A percentile compares a stretch with the other conserved stretches of the same genome.
Evolutionary conservation across 202 grass and related monocot species (phyloP).

Genomic region (Brachypodium distachyon): DNA sequence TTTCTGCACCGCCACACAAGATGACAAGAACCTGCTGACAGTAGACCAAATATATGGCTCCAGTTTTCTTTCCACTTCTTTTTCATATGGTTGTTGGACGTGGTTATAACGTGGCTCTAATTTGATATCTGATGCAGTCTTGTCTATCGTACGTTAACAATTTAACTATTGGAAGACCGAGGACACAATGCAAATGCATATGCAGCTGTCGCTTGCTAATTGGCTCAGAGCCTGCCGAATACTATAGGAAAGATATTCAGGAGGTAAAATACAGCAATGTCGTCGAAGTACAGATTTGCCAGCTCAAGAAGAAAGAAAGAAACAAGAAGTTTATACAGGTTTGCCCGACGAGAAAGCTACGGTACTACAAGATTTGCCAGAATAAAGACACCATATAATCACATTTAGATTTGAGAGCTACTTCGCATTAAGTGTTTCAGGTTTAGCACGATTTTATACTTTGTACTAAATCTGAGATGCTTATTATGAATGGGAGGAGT

Average conservation of each 20-base stretch:
- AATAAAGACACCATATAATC: background rate
- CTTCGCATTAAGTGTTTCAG: too few species aligned
- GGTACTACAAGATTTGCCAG: background rate
- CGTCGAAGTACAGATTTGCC: background rate
- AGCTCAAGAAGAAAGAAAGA: background rate
- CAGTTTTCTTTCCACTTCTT: background rate
- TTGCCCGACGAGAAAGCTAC: background rate
- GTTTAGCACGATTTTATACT: too few species aligned
- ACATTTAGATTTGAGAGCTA: background rate
- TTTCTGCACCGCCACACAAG: background rate
- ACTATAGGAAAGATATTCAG: background rate
- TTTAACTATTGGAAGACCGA: background rate
- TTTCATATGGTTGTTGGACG: conserved; percentile 23
- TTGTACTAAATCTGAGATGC: too few species aligned
- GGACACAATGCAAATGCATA: background rate
- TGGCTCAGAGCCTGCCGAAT: background rate
- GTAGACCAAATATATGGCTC: conserved; percentile 16
- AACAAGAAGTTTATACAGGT: background rate
- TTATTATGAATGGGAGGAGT: too few species aligned
- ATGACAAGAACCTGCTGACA: conserved; percentile 11
- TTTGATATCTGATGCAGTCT: background rate
- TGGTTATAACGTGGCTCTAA: conserved; percentile 35
- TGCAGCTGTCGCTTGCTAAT: background rate
- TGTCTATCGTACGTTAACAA: background rate
- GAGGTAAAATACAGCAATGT: background rate